Base-by-base conservation (phyloP, 2,329 filamentous ascomycete species). In the Venturia aucupariae region DNA sequence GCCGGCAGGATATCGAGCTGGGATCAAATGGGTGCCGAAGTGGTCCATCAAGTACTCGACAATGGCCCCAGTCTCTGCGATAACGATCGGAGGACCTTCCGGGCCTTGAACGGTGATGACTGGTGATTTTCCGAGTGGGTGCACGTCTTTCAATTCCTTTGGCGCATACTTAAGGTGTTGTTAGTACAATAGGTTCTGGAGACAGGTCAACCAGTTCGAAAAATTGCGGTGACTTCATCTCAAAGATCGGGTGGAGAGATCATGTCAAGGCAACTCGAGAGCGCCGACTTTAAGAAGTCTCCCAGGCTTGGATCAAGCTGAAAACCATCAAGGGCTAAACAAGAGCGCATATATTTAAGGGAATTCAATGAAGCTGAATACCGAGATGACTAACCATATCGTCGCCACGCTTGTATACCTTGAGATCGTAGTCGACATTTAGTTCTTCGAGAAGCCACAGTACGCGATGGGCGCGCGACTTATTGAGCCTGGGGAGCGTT, bases 381-480 rank as follows among this genome's bases (percentile, higher is more conserved):
- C 46, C 1, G 22, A 27, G 6, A 15, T 27, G 11, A 57, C 51
- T 35, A 1, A 57, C 51, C 35, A 65, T 32, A 57, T 62, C 62
- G 6, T 39, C 51, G 30, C 62, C 62, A 41, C 63, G 63, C 46
- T 90, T 90, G 81, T 89, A 95, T 64, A 88, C 82, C 71, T 93
- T 85, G 65, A 97, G 77, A 67, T 92, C 85, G 76, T 96, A 96
- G 35, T 87, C 82, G 41, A 96, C 75, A 54, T 88, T 82, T 67
- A 94, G 86, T 75, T 93, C 90, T 73, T 94, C 90, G 54, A 96
- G 83, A 7, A 96, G 86, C 90, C 90, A 96, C 55, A 94, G 79
- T 65, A 93, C 88, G 67, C 90, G 86, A 75, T 95, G 90, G 15
- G 90, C 86, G 69, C 92, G 89, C 64, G 91, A 95, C 69, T 88